These are phyloP conservation scores for Arachnomyces sp. DNA, from an alignment of 2,329 filamentous ascomycete genomes.

Conservation along the genomic window DNA sequence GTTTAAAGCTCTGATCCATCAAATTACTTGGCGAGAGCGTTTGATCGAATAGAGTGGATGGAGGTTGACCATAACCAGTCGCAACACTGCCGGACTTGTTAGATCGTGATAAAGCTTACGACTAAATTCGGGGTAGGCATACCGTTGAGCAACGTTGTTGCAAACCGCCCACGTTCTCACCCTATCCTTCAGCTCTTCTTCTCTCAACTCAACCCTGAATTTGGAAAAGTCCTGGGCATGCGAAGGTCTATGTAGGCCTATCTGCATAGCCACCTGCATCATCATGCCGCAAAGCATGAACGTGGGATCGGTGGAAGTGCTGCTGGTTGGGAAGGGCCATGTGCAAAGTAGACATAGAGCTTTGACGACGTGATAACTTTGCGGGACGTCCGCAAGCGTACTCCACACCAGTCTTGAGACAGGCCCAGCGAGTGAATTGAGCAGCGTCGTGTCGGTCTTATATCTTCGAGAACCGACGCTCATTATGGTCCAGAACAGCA, in stretches of 20 bases:
- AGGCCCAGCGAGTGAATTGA: conserved; percentile 46
- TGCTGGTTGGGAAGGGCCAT: conserved; percentile 58
- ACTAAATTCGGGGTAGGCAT: conserved; percentile 15
- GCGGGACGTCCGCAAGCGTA: conserved; percentile 53
- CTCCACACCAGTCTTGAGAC: conserved; percentile 55
- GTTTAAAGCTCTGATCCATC: conserved; percentile 38
- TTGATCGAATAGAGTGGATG: conserved; percentile 55
- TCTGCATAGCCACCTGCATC: conserved; percentile 62
- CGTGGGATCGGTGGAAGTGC: conserved; percentile 57
- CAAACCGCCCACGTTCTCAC: conserved; percentile 61
- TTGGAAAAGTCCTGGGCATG: conserved; percentile 53
- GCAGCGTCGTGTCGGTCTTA: conserved; percentile 45
- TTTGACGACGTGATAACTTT: conserved; percentile 59
- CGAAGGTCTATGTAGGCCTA: conserved; percentile 57
- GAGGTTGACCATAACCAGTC: conserved; percentile 62
- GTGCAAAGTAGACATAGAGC: conserved; percentile 56
- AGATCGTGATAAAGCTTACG: not conserved
- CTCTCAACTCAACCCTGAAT: conserved; percentile 46
- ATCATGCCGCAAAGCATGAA: conserved; percentile 60
- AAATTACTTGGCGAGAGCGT: conserved; percentile 43
- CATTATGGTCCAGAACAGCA: conserved; percentile 63
- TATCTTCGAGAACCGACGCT: conserved; percentile 56
- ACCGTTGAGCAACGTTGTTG: conserved; percentile 61
- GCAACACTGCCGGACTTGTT: conserved; percentile 43
- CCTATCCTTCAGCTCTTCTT: conserved; percentile 57